Evolutionary conservation across 805 yeast genomes (phyloP), one percentile per base, ranked within the genome.

Genomic region (Metschnikowia noctiluminum): DNA sequence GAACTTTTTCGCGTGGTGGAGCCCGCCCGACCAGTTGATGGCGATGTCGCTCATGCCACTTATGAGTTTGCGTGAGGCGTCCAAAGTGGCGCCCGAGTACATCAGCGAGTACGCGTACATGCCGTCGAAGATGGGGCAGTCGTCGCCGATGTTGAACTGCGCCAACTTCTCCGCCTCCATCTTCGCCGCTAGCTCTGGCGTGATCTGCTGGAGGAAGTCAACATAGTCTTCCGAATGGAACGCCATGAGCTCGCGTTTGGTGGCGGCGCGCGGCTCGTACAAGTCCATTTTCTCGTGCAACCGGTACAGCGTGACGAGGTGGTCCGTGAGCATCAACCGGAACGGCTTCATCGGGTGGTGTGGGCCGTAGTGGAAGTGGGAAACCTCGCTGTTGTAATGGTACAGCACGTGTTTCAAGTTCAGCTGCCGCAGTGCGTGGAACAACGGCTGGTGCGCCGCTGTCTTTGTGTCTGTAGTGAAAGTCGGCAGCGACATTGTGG

Each of bases 331-430:
- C 91, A 90, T 85, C 53, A 94, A 73, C 55, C 99, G 73, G 66
- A 91, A 89, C 13, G 99, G 99, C 65, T 92, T 92, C 99, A 92
- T 92, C n/a, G 99, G 99, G 67, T 92, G 99, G 51, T 83, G 80
- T 1, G 88, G 87, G 14, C 99, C 99, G 65, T 88, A 91, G 61
- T 91, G 97, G 66, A 84, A 91, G 55, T 81, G 79, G 1, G 88
- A 77, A 0, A 85, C 95, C 45, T 84, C 81, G 27, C 90, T 87
- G 65, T 90, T 90, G 68, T 79, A 89, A 66, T 90, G 97, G 68
- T 90, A 90, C 8, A 96, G 88, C 1, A 90, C 96, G 60, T 55
- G 43, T 26, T 51, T 46, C n/a, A 46, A 49, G 32, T 36, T 13
- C 49, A 44, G 52, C 37, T 35, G 49, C 30, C 50, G 50, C 47